Percentiles rank a stretch among this genome's conserved stretches.
These are phyloP conservation scores for Colletotrichum sp. DNA, from an alignment of 2,329 filamentous ascomycete genomes.

Conservation along the genomic window DNA sequence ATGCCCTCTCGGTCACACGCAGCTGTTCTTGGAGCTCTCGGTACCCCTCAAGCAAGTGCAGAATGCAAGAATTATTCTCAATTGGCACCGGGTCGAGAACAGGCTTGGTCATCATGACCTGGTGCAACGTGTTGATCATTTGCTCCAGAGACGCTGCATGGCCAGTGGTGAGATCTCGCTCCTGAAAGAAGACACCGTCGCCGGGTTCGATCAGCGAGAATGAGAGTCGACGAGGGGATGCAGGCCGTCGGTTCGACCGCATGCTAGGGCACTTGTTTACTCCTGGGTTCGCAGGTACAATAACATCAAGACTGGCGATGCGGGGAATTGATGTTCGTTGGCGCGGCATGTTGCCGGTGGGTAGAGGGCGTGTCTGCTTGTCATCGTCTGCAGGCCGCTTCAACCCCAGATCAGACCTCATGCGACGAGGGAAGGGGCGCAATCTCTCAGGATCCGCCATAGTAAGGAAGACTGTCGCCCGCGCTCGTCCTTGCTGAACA, in stretches of 20 bases:
- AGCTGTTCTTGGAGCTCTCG: slow-evolving; percentile 29
- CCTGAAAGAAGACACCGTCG: background rate
- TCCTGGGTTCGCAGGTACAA: background rate
- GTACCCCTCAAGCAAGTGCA: slow-evolving; percentile 42
- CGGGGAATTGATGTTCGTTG: background rate
- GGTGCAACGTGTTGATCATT: slow-evolving; percentile 49
- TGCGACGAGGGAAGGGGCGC: background rate
- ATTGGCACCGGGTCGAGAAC: slow-evolving; percentile 39
- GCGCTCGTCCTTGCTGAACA: background rate
- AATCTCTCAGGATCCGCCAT: background rate
- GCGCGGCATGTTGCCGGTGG: background rate
- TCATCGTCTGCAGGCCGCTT: background rate
- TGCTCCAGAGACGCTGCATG: slow-evolving; percentile 48
- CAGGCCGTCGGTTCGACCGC: background rate
- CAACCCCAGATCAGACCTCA: background rate
- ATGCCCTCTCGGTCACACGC: slow-evolving; percentile 8
- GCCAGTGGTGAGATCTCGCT: slow-evolving; percentile 31
- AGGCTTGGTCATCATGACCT: slow-evolving; percentile 42
- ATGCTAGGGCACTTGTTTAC: background rate
- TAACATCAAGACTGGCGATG: slow-evolving; percentile 3
- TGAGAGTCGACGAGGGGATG: background rate
- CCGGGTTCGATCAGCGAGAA: background rate
- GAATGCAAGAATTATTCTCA: slow-evolving; percentile 47
- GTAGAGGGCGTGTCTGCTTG: background rate
- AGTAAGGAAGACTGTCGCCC: background rate